Percentiles rank a stretch among this genome's conserved stretches.
phyloP scores from a whole-genome alignment of 441 rosid genomes.

The Melastoma candidum region DNA sequence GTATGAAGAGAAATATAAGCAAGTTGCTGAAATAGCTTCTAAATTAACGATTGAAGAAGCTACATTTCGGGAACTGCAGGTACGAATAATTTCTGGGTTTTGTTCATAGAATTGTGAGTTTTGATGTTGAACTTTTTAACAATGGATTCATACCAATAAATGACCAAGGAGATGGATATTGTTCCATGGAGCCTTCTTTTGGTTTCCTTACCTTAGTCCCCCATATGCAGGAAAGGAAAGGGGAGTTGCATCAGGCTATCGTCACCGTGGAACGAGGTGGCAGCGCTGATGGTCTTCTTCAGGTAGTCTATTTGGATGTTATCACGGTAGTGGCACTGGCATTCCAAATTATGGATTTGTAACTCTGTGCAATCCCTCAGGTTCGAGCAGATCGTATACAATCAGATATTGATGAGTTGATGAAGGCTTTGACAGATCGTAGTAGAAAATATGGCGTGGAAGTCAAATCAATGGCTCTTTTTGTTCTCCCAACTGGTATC shows the following conservation, averaged over 20 bases:
- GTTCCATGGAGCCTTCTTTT: constrained; percentile 1
- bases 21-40: constrained; percentile 93
- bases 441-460: constrained; percentile 82
- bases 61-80: constrained; percentile 88
- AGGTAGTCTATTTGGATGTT: constrained; percentile 39
- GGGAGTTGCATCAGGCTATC: constrained; percentile 85
- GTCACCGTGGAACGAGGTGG: constrained; percentile 89
- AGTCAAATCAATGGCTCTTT: constrained; percentile 62
- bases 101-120: not conserved
- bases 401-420: constrained; percentile 84
- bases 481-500: constrained; percentile 88
- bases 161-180: too few relatives aligned
- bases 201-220: constrained; percentile 17
- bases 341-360: constrained; percentile 16
- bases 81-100: constrained; percentile 17
- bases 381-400: constrained; percentile 96
- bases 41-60: constrained; percentile 94
- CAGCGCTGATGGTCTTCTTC: constrained; percentile 93
- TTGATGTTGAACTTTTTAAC: too few relatives aligned
- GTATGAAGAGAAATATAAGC: constrained; percentile 95
- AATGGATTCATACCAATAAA: too few relatives aligned
- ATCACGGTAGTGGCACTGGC: constrained; percentile 10
- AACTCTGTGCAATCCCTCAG: constrained; percentile 29
- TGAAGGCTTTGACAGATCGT: constrained; percentile 69
- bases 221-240: constrained; percentile 59